A percentile compares a stretch with the other conserved stretches of the same genome.
These are phyloP conservation scores for Ceratobasidium theobromae DNA, from an alignment of 1,284 basidiomycete species.

Conservation along the genomic window DNA sequence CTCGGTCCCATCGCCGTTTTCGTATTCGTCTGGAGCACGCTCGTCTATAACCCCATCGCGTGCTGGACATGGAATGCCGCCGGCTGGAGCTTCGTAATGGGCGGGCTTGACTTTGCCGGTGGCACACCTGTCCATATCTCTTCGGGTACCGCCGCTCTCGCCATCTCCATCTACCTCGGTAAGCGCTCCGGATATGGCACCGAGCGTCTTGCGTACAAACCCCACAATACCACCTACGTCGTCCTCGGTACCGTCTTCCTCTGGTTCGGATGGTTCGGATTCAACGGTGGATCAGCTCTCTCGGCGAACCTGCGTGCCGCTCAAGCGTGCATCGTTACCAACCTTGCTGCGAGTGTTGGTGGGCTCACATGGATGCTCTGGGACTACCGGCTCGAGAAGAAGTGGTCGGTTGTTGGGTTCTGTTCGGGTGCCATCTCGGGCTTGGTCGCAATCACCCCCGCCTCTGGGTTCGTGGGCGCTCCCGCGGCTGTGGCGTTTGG, in stretches of 20 bases:
- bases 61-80: conserved; percentile 93
- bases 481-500: conserved; percentile 86
- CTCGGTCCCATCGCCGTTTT: conserved; percentile 87
- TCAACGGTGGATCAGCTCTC: conserved; percentile 82
- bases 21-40: conserved; percentile 87
- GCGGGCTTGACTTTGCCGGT: conserved; percentile 89
- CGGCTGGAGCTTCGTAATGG: conserved; percentile 81
- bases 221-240: conserved; percentile 85
- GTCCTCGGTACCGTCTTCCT: conserved; percentile 91
- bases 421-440: conserved; percentile 93
- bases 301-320: conserved; percentile 86
- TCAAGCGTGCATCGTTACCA: conserved; percentile 91
- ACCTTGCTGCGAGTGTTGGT: conserved; percentile 81
- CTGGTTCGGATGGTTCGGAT: conserved; percentile 98
- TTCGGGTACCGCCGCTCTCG: conserved; percentile 86
- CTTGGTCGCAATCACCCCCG: conserved; percentile 90
- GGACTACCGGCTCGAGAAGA: conserved; percentile 91
- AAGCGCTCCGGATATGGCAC: conserved; percentile 87
- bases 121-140: conserved; percentile 94
- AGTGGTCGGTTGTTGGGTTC: conserved; percentile 93
- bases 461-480: conserved; percentile 83
- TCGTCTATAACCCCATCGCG: conserved; percentile 92
- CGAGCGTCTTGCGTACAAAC: conserved; percentile 85
- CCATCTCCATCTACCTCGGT: conserved; percentile 87
- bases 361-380: conserved; percentile 94